Conservation (phyloP, 805 yeast genomes). For the Myxozyma lipomycoides region DNA sequence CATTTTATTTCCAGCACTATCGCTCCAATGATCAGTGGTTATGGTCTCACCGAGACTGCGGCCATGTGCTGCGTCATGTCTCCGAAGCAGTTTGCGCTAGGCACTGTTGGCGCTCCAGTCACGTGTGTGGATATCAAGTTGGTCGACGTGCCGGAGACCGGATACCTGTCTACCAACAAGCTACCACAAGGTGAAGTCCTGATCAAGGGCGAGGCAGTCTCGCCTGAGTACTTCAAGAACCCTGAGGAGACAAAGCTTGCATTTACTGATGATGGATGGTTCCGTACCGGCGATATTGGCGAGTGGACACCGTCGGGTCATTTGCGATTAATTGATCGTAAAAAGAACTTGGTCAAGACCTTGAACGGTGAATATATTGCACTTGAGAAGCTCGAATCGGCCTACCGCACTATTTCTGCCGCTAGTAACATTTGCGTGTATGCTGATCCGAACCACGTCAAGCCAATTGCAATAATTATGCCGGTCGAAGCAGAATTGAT, state of each 20-base stretch:
- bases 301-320: conserved; percentile 83
- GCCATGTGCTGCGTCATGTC: conserved; percentile 77
- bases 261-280: conserved; percentile 85
- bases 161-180: conserved; percentile 67
- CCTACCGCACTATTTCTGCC: conserved; percentile 75
- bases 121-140: conserved; percentile 84
- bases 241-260: conserved; percentile 74
- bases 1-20: conserved; percentile 62
- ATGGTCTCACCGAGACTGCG: conserved; percentile 93
- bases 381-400: conserved; percentile 85
- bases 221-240: conserved; percentile 76
- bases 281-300: conserved; percentile 94
- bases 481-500: conserved; percentile 69
- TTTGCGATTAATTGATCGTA: conserved; percentile 82
- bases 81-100: conserved; percentile 62
- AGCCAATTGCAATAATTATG: conserved; percentile 86
- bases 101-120: conserved; percentile 75
- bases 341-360: conserved; percentile 93
- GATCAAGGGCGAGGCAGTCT: conserved; percentile 69
- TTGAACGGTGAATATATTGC: conserved; percentile 97
- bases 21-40: conserved; percentile 87
- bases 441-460: conserved; percentile 82
- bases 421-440: conserved; percentile 86
- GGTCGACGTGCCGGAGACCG: conserved; percentile 86
- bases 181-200: conserved; percentile 90